phyloP scores from a whole-genome alignment of 768 basidiomycete genomes.

The Mycena kentingensis region DNA sequence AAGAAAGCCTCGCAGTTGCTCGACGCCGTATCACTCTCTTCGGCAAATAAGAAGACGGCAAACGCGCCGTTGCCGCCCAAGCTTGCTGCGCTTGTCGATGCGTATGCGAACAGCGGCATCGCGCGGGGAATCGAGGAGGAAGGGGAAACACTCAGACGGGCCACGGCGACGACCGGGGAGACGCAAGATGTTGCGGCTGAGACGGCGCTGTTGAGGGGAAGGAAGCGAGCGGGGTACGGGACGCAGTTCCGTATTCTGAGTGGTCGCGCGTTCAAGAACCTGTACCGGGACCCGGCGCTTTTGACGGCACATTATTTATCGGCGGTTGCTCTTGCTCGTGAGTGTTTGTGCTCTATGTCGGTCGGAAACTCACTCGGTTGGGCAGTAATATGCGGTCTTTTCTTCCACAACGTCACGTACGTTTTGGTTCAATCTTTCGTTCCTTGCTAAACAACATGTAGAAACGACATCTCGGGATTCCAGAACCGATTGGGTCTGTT shows the following conservation, averaged over 20 bases:
- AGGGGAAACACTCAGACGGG: slow-evolving; percentile 49
- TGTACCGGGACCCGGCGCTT: slow-evolving; percentile 92
- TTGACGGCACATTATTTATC: slow-evolving; percentile 89
- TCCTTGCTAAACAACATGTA: slow-evolving; percentile 25
- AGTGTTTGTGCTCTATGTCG: slow-evolving; percentile 30
- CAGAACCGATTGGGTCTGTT: slow-evolving; percentile 94
- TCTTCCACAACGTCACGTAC: slow-evolving; percentile 85
- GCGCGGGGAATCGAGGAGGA: slow-evolving; percentile 64
- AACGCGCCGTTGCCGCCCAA: slow-evolving; percentile 51
- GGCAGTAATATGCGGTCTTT: slow-evolving; percentile 86
- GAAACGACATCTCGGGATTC: slow-evolving; percentile 95
- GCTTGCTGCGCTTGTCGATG: slow-evolving; percentile 70
- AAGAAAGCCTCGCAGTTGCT: slow-evolving; percentile 75
- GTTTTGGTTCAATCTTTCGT: slow-evolving; percentile 24
- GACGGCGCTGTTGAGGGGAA: slow-evolving; percentile 65
- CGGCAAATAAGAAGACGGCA: slow-evolving; percentile 24
- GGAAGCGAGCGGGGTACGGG: slow-evolving; percentile 80
- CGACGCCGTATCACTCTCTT: slow-evolving; percentile 49
- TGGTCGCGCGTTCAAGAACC: slow-evolving; percentile 95
- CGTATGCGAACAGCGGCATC: slow-evolving; percentile 69
- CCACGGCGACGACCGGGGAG: slow-evolving; percentile 30
- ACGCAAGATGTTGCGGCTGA: slow-evolving; percentile 71
- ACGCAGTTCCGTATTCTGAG: slow-evolving; percentile 95
- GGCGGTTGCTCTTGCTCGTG: slow-evolving; percentile 80
- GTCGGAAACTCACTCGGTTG: slow-evolving; percentile 6